Conservation (phyloP, 148 eudicot genomes). For the Rhododendron griersonianum region DNA sequence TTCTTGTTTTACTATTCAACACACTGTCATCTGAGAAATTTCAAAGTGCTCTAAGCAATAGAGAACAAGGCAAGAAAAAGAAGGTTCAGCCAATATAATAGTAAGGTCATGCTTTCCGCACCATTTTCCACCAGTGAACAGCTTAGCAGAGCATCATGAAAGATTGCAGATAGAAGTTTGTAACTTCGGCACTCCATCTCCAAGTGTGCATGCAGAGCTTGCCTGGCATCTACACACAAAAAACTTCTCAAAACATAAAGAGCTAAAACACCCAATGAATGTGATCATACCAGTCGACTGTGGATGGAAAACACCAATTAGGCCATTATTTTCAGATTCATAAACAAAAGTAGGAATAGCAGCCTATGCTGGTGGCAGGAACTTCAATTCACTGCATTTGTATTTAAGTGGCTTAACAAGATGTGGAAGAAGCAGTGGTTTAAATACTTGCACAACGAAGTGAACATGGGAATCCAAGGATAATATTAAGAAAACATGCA, state of each 20-base stretch:
- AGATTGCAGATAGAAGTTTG: conserved; percentile 70
- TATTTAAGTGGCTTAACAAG: neutral
- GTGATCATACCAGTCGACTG: neutral
- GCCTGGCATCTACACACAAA: conserved; percentile 46
- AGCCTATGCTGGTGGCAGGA: neutral
- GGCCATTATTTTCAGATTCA: neutral
- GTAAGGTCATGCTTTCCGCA: conserved; percentile 6
- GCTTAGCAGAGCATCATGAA: conserved; percentile 51
- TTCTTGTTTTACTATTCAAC: conserved; percentile 16
- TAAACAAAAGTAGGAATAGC: neutral
- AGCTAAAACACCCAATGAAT: neutral
- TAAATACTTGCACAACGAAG: neutral
- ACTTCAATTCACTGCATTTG: neutral
- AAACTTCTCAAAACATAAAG: neutral
- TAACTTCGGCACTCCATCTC: conserved; percentile 54
- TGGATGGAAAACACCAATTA: neutral
- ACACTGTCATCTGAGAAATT: conserved; percentile 39
- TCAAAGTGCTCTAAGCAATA: conserved; percentile 15
- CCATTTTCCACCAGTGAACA: conserved; percentile 37
- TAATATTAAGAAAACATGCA: neutral
- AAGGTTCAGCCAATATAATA: neutral
- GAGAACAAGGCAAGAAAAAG: neutral
- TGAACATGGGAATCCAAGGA: neutral
- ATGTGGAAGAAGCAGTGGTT: neutral
- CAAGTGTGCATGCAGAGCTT: conserved; percentile 56